Evolutionary conservation across 441 rosid species (phyloP).

Genomic region (Populus trichocarpa): DNA sequence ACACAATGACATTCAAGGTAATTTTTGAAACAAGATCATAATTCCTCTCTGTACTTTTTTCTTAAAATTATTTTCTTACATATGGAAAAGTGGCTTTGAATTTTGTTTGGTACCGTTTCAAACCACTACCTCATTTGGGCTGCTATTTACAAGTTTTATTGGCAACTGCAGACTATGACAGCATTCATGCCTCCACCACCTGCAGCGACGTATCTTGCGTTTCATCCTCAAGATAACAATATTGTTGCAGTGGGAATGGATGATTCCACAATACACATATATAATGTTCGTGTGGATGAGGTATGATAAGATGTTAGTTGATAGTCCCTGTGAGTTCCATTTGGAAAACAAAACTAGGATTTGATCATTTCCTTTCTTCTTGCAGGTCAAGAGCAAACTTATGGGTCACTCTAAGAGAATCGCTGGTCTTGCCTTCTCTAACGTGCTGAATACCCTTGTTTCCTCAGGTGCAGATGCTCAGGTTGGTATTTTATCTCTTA

Average conservation of each 20-base stretch:
- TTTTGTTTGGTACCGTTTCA: not conserved
- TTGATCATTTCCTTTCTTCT: conserved; percentile 5
- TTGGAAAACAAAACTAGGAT: not conserved
- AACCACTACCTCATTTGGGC: not conserved
- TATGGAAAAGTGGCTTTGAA: not conserved
- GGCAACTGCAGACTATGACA: conserved; percentile 40
- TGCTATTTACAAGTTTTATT: conserved; percentile 11
- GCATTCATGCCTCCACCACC: conserved; percentile 51
- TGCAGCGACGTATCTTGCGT: conserved; percentile 53
- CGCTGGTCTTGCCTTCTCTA: conserved; percentile 56
- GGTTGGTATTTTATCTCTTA: conserved; percentile 23
- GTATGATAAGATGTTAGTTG: conserved; percentile 22
- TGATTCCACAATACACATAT: conserved; percentile 49
- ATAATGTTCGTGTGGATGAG: conserved; percentile 49
- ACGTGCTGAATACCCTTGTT: conserved; percentile 36
- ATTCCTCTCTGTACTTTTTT: not conserved
- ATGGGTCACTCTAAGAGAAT: conserved; percentile 51
- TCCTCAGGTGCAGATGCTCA: conserved; percentile 61
- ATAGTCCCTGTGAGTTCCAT: not conserved
- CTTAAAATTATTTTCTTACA: not conserved
- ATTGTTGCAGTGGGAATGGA: conserved; percentile 61
- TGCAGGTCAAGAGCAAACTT: conserved; percentile 45
- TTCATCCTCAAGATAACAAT: conserved; percentile 65
- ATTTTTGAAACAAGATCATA: not conserved
- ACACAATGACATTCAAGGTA: conserved; percentile 57